Base-by-base conservation (phyloP, 495 filamentous ascomycete species). In the Penicillium robsamsonii region DNA sequence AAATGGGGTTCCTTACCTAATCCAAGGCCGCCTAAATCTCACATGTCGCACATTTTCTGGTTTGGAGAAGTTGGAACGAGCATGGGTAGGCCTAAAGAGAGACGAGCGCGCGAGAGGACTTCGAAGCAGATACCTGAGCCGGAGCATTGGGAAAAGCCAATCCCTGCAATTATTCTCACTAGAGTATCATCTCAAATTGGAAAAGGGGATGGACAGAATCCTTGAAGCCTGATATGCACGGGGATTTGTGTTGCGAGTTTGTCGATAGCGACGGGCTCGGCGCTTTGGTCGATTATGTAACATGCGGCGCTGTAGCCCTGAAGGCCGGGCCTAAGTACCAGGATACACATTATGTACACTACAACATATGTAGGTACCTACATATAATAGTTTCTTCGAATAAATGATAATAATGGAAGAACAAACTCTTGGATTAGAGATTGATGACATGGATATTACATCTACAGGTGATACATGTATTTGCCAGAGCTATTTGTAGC, bases 21-120 rank as follows among this genome's bases (percentile, higher is more conserved):
- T 53, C 75, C 73, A 72, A 30, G 70, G 75, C 59, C 69, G 69
- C 52, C 64, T 67, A 50, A 77, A 66, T 45, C 63, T 70, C 57
- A 76, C 72, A 64, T 68, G 68, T 17, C 65, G 71, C n/a, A 73
- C 50, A 35, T 67, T 68, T 18, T 50, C 53, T 38, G 43, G 50
- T n/a, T 41, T 56, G 45, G 50, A 56, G 51, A 46, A 35, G 42
- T 46, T 46, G 52, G 43, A 33, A 35, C 11, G 42, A 27, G 53
- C 44, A 52, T 55, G 63, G 33, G 46, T 58, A 53, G 60, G 57
- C 40, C 60, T 59, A 47, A 69, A 63, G 25, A 63, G 55, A 20
- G 64, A 50, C 20, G 54, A 53, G 37, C 63, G 60, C 20, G 58
- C 46, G 63, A 59, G 65, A 58, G 59, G 37, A 56, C 59, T 63